Evolutionary conservation across 495 filamentous ascomycete genomes (phyloP).

Genomic region (Podospora conica): DNA sequence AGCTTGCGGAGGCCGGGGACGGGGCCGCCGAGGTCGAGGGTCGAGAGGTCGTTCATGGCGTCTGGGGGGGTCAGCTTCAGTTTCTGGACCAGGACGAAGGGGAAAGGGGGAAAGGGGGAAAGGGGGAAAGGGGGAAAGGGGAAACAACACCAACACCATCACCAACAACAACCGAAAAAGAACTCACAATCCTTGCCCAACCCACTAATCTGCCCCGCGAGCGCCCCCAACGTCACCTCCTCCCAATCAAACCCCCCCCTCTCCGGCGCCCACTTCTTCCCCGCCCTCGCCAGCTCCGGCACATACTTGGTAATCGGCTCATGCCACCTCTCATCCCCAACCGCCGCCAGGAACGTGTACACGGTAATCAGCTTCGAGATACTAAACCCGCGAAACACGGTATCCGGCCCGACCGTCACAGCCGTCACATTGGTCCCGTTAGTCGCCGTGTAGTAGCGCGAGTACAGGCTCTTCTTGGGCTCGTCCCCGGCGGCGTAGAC

Average conservation of each 20-base stretch:
- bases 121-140: background rate
- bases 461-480: background rate
- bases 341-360: background rate
- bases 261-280: background rate
- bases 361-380: constrained; percentile 9
- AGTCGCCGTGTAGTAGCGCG: background rate
- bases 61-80: background rate
- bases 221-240: constrained; percentile 12
- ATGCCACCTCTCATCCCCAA: background rate
- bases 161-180: too few species aligned
- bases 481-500: background rate
- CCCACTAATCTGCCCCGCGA: constrained; percentile 13
- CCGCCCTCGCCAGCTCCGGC: constrained; percentile 1
- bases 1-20: constrained; percentile 8
- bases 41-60: constrained; percentile 5
- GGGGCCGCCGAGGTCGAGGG: background rate
- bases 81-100: too few species aligned
- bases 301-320: constrained; percentile 3
- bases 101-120: background rate
- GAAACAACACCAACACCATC: too few species aligned
- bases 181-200: constrained; percentile 12
- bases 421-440: background rate
- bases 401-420: background rate
- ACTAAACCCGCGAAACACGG: constrained; percentile 1
- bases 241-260: constrained; percentile 4